Evolutionary conservation across 2,329 filamentous ascomycete genomes (phyloP).

Genomic region (Aurifilum marmelostoma): DNA sequence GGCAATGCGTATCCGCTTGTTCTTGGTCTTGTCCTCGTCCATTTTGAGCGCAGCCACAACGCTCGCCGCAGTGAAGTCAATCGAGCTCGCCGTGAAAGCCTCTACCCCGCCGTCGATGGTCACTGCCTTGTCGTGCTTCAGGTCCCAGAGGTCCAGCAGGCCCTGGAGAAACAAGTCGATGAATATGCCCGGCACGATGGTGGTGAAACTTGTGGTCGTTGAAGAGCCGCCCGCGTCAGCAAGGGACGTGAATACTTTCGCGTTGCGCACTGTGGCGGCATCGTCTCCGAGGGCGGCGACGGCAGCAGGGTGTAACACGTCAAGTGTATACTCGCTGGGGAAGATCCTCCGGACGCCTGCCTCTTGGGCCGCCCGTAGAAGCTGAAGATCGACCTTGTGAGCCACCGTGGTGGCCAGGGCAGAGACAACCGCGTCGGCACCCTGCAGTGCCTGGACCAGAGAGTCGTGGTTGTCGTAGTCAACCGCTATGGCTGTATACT

Average conservation of each 20-base stretch:
- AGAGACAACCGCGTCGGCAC: constrained; percentile 7
- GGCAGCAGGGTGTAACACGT: not conserved
- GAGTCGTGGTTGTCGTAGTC: constrained; percentile 6
- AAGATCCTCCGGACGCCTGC: constrained; percentile 7
- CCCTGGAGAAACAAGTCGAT: not conserved
- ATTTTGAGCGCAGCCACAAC: constrained; percentile 9
- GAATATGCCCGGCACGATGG: constrained; percentile 6
- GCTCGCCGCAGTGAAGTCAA: constrained; percentile 3
- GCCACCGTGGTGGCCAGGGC: not conserved
- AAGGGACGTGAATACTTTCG: constrained; percentile 1
- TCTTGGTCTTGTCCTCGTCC: constrained; percentile 13
- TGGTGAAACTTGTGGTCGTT: constrained; percentile 8
- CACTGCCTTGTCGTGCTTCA: not conserved
- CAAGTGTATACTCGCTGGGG: constrained; percentile 14
- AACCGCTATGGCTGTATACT: not conserved
- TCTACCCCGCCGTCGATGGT: constrained; percentile 5
- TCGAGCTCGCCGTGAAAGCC: constrained; percentile 7
- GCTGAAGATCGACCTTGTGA: not conserved
- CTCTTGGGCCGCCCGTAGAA: constrained; percentile 4
- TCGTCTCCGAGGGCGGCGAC: not conserved
- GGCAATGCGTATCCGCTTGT: constrained; percentile 1
- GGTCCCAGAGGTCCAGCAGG: not conserved
- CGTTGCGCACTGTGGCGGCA: not conserved
- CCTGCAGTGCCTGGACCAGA: not conserved
- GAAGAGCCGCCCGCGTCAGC: not conserved